Evolutionary conservation across 805 yeast genomes (phyloP).

Genomic region (Candida coleopterorum): DNA sequence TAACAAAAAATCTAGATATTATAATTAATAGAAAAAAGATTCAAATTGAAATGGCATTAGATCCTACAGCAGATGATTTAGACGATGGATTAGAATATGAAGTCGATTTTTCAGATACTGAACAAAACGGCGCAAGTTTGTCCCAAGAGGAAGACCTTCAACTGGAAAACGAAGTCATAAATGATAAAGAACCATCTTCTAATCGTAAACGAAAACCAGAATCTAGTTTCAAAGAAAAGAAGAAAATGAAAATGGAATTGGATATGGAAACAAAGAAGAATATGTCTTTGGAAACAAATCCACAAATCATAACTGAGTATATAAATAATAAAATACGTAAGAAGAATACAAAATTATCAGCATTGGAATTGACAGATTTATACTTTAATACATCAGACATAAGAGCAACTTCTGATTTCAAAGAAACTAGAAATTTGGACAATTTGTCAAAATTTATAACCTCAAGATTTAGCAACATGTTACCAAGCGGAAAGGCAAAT

Average conservation of each 20-base stretch:
- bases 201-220: slow-evolving; percentile 11
- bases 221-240: slow-evolving; percentile 56
- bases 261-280: slow-evolving; percentile 54
- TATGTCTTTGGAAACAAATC: slow-evolving; percentile 46
- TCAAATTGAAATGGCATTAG: slow-evolving; percentile 1
- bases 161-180: slow-evolving; percentile 6
- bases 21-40: too few relatives aligned
- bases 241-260: slow-evolving; percentile 60
- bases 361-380: slow-evolving; percentile 67
- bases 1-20: too few relatives aligned
- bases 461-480: slow-evolving; percentile 43
- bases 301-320: slow-evolving; percentile 63
- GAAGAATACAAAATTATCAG: slow-evolving; percentile 61
- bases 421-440: slow-evolving; percentile 47
- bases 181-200: slow-evolving; percentile 12
- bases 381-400: slow-evolving; percentile 55
- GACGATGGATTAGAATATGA: slow-evolving; percentile 74
- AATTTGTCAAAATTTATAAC: slow-evolving; percentile 53
- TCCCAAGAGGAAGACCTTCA: slow-evolving; percentile 19
- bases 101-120: slow-evolving; percentile 36
- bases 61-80: slow-evolving; percentile 55
- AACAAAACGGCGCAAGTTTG: slow-evolving; percentile 19
- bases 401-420: slow-evolving; percentile 56
- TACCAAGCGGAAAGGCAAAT: slow-evolving; percentile 31
- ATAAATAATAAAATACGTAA: slow-evolving; percentile 58